Base-by-base conservation (phyloP, 2,329 filamentous ascomycete genomes). In the Diaporthe longicolla region DNA sequence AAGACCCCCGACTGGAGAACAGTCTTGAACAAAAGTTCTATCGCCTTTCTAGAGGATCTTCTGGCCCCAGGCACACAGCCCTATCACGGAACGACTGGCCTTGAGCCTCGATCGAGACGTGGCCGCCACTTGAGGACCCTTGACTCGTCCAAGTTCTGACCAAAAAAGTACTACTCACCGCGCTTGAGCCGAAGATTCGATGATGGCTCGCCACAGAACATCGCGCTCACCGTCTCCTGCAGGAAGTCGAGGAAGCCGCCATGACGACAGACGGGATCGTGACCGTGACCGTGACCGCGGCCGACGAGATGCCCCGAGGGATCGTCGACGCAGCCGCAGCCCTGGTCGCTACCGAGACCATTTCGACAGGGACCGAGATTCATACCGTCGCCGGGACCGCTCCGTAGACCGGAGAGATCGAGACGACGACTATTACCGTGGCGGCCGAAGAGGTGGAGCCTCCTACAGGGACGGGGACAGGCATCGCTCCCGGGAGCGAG, bases 141-240 rank as follows among this genome's bases (percentile, higher is more conserved):
- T 75, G 57, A 75, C 70, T 58, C 65, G 73, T 73, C 58, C 71
- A 73, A 71, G 71, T 59, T 66, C 65, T 73, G 71, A 71, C 65
- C 73, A 70, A 75, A 79, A 79, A 79, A 80, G 80, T 81, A 81
- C 79, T 77, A 79, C 77, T 80, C 77, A 81, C 78, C 79, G 79
- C 76, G 78, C 79, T 80, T 80, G 79, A 80, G 79, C 80, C 80
- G 77, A 75, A 77, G 78, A 74, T 77, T 75, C 78, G 78, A 79
- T 77, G 76, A 91, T 91, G 89, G 89, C 88, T 90, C 89, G 89
- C 85, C 89, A 86, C 85, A 90, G 87, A 89, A 89, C 90, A 87
- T 90, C 89, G 86, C 89, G 94, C 93, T 96, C 94, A 95, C 94
- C 94, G 94, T 95, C 93, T 92, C 93, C 93, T 92, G 92, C 93